Conservation (phyloP, 2,329 filamentous ascomycete species). For the Corniculantispora saksenae region DNA sequence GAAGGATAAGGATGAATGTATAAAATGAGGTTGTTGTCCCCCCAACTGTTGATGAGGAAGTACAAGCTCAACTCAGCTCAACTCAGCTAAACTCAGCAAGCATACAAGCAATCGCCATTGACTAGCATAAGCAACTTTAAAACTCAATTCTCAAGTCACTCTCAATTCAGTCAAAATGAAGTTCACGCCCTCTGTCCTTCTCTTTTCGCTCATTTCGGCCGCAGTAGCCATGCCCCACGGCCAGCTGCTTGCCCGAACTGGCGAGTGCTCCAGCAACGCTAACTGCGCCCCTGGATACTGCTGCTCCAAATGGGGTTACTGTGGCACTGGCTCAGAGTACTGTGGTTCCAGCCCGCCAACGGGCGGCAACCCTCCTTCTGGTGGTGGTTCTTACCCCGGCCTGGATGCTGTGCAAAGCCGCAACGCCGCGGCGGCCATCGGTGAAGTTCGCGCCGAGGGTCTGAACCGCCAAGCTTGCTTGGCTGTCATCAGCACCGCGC, state of each 20-base stretch:
- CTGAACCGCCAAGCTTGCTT: constrained; percentile 14
- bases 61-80: not conserved
- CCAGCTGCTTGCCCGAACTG: constrained; percentile 17
- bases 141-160: not conserved
- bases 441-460: constrained; percentile 7
- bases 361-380: not conserved
- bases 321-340: constrained; percentile 24
- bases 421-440: constrained; percentile 16
- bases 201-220: not conserved
- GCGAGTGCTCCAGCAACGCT: constrained; percentile 24
- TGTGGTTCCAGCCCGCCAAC: constrained; percentile 23
- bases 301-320: constrained; percentile 26
- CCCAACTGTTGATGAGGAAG: not conserved
- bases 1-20: not conserved
- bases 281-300: constrained; percentile 20
- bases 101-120: not conserved
- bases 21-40: not conserved
- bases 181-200: not conserved
- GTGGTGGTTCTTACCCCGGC: constrained; percentile 3
- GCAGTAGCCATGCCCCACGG: not conserved
- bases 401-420: constrained; percentile 14
- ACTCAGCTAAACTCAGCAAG: too few species aligned
- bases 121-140: not conserved
- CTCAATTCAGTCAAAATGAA: not conserved
- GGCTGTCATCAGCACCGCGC: constrained; percentile 15